Evolutionary conservation across 169 alveolate species (phyloP), one percentile per base, ranked within the genome.

Genomic region (Babesia gibsoni): DNA sequence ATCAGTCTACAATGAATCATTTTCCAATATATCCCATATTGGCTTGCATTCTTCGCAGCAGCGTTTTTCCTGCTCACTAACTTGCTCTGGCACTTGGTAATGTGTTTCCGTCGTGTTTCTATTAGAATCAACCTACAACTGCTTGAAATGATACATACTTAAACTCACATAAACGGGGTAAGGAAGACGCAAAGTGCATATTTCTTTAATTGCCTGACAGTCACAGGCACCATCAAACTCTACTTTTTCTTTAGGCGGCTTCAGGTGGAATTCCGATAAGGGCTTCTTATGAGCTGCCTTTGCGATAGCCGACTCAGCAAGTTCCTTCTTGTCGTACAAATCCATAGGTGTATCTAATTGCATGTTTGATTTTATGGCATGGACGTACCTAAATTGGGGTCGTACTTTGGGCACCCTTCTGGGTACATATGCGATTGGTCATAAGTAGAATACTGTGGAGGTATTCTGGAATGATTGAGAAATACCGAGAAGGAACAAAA

Each of bases 401-500:
- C 67, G 56, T 77, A 77, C 57, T 68, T 33, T 16, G 95, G 95
- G 52, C 95, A 91, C 10, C 81, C 81, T 32, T 66, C 52, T 0
- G 95, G 95, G 52, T 69, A 91, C 25, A 52, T 56, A 45, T 91
- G 91, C 22, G 94, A 78, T 14, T 82, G 87, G 54, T 90, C 95
- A 59, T 83, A 90, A 4, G 91, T 46, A 29, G 91, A 57, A 53
- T 84, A 82, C 80, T 74, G 95, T 12, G 95, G 95, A 9, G 95
- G 95, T n/a, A 91, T 72, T 30, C 82, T 59, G 37, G 48, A 52
- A 30, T 87, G 91, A 65, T 91, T 91, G 29, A 88, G 66, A 53
- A 87, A 91, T 7, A 74, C 73, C 16, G 95, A 90, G 59, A 91
- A 91, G 32, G 95, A 90, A 73, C 95, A 91, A 45, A 91, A 87